Evolutionary conservation across 1,139 yeast genomes (phyloP).

Genomic region (Debaryomycetaceae sp.): DNA sequence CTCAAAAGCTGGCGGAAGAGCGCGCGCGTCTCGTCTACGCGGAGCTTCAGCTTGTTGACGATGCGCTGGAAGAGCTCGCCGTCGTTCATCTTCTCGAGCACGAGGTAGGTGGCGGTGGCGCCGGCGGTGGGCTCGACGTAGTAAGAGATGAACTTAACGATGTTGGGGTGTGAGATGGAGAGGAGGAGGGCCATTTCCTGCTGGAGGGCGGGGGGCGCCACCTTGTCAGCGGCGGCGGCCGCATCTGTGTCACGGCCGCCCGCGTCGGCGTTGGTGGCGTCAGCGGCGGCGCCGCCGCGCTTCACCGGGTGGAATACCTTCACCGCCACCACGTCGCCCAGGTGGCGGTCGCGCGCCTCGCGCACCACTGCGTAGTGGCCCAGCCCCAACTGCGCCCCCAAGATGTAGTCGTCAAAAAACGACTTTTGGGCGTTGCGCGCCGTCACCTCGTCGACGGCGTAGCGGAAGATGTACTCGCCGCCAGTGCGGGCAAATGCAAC

Average conservation of each 20-base stretch:
- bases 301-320: conserved; percentile 73
- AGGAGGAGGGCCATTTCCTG: conserved; percentile 66
- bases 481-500: conserved; percentile 57
- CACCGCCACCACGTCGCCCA: conserved; percentile 64
- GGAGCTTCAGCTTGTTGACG: conserved; percentile 53
- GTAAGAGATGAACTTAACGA: conserved; percentile 61
- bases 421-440: conserved; percentile 22
- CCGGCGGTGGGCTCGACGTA: conserved; percentile 63
- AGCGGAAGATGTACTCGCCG: conserved; percentile 54
- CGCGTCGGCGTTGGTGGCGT: conserved; percentile 6
- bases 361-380: conserved; percentile 80
- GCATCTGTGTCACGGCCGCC: conserved; percentile 10
- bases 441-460: conserved; percentile 24
- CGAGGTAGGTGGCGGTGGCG: conserved; percentile 54
- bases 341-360: conserved; percentile 55
- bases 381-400: conserved; percentile 62
- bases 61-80: conserved; percentile 75
- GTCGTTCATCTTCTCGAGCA: conserved; percentile 66
- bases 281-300: conserved; percentile 14
- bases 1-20: conserved; percentile 57
- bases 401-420: conserved; percentile 56
- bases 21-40: conserved; percentile 60
- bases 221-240: conserved; percentile 7
- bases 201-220: conserved; percentile 45
- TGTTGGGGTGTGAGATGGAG: conserved; percentile 66